phyloP scores from a whole-genome alignment of 2,329 filamentous ascomycete genomes.

The Stagonosporopsis cucurbitacearum region DNA sequence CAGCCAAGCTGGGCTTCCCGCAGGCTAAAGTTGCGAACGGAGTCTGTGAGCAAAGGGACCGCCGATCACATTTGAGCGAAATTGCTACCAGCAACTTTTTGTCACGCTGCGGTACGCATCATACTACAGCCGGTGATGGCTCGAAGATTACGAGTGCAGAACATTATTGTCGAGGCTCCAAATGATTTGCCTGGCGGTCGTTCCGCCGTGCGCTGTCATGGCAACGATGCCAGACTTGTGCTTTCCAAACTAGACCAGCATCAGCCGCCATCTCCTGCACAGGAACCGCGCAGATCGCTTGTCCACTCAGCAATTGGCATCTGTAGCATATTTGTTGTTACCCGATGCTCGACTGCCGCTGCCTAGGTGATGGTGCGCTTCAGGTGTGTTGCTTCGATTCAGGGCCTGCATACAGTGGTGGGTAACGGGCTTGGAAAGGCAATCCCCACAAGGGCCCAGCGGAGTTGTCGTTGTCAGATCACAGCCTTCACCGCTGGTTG shows the following conservation, averaged over 20 bases:
- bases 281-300: constrained; percentile 2
- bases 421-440: constrained; percentile 11
- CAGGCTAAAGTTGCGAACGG: constrained; percentile 43
- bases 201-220: constrained; percentile 8
- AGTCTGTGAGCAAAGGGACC: constrained; percentile 40
- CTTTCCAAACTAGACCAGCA: constrained; percentile 4
- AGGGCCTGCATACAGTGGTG: constrained; percentile 17
- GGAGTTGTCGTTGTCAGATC: constrained; percentile 18
- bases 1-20: constrained; percentile 42
- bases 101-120: constrained; percentile 31
- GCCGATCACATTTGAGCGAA: constrained; percentile 42
- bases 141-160: constrained; percentile 5
- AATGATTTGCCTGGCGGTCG: constrained; percentile 11
- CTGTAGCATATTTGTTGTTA: constrained; percentile 1
- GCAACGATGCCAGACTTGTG: not conserved
- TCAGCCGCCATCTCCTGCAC: constrained; percentile 5
- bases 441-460: constrained; percentile 16
- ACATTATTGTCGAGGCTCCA: not conserved
- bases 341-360: constrained; percentile 14
- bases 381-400: constrained; percentile 10
- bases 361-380: constrained; percentile 13
- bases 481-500: constrained; percentile 18
- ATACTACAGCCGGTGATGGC: constrained; percentile 21
- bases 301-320: not conserved
- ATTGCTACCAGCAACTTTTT: constrained; percentile 29